phyloP scores from a whole-genome alignment of 2,329 filamentous ascomycete genomes.

The Periconia sp. region DNA sequence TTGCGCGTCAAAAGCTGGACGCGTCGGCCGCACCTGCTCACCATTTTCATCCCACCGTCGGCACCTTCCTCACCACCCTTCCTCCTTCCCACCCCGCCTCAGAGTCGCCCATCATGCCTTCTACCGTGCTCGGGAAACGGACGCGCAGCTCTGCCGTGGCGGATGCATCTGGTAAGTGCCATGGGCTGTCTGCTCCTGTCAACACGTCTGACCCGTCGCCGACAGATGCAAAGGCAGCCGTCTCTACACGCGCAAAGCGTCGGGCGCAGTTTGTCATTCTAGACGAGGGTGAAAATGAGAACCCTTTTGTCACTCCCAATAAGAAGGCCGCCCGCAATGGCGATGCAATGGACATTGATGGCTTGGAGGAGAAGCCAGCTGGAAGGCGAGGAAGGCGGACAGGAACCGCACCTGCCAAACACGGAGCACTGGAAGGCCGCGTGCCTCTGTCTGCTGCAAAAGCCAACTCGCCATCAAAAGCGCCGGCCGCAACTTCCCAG shows the following conservation, averaged over 20 bases:
- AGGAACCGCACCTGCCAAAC: conserved; percentile 54
- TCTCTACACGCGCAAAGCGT: conserved; percentile 49
- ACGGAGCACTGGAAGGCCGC: conserved; percentile 51
- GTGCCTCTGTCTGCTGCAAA: conserved; percentile 54
- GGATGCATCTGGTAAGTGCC: conserved; percentile 34
- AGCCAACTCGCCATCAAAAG: conserved; percentile 55
- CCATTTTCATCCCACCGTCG: conserved; percentile 25
- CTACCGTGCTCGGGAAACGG: conserved; percentile 47
- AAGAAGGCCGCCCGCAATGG: conserved; percentile 44
- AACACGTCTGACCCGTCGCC: conserved; percentile 31
- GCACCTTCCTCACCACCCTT: conserved; percentile 22
- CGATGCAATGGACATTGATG: conserved; percentile 54
- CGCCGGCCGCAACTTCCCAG: conserved; percentile 54
- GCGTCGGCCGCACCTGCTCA: conserved; percentile 22
- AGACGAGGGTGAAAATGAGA: conserved; percentile 72
- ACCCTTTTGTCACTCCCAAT: conserved; percentile 57
- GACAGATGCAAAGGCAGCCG: conserved; percentile 28
- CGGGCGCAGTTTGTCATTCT: conserved; percentile 52
- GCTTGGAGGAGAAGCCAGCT: conserved; percentile 36
- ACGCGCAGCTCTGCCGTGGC: conserved; percentile 38
- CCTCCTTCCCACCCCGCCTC: conserved; percentile 16
- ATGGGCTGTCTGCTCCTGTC: conserved; percentile 5
- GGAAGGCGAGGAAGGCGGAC: conserved; percentile 41
- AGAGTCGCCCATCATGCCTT: conserved; percentile 30
- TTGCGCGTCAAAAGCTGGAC: conserved; percentile 16